phyloP scores from a whole-genome alignment of 1,139 yeast genomes.

The Taiozyma sp. region DNA sequence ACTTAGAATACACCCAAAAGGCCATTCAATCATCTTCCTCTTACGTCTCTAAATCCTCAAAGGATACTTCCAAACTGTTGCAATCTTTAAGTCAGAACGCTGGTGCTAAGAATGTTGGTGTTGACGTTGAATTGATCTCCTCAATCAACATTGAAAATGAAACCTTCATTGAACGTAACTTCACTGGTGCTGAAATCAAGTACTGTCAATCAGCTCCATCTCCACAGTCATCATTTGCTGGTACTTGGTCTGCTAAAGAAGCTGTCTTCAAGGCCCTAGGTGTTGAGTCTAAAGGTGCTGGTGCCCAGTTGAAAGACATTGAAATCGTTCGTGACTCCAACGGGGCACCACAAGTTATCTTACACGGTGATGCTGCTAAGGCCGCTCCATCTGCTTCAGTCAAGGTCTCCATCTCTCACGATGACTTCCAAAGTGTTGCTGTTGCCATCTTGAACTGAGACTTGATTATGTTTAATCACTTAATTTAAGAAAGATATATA shows the following conservation, averaged over 20 bases:
- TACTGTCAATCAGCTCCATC: conserved; percentile 72
- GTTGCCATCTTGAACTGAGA: conserved; percentile 74
- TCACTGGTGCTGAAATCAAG: conserved; percentile 70
- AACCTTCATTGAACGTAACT: conserved; percentile 88
- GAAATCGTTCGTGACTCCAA: conserved; percentile 71
- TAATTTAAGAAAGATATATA: background rate
- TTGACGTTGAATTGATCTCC: conserved; percentile 87
- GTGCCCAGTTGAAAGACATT: conserved; percentile 87
- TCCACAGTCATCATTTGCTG: conserved; percentile 90
- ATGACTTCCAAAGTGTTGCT: conserved; percentile 95
- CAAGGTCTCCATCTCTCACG: conserved; percentile 90
- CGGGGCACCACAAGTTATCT: conserved; percentile 79
- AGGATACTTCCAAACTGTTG: conserved; percentile 39
- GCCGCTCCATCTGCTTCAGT: conserved; percentile 72
- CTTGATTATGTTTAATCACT: background rate
- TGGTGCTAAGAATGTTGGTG: conserved; percentile 78
- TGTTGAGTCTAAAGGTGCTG: conserved; percentile 87
- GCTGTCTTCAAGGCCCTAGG: conserved; percentile 96
- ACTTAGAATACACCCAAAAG: conserved; percentile 43
- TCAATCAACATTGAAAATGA: conserved; percentile 79
- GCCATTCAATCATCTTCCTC: conserved; percentile 32
- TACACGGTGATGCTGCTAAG: conserved; percentile 68
- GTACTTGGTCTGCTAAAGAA: conserved; percentile 99
- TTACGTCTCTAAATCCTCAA: conserved; percentile 30
- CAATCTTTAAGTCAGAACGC: conserved; percentile 43